phyloP scores from a whole-genome alignment of 139 green algal genomes.

The Tetradesmus obliquus region DNA sequence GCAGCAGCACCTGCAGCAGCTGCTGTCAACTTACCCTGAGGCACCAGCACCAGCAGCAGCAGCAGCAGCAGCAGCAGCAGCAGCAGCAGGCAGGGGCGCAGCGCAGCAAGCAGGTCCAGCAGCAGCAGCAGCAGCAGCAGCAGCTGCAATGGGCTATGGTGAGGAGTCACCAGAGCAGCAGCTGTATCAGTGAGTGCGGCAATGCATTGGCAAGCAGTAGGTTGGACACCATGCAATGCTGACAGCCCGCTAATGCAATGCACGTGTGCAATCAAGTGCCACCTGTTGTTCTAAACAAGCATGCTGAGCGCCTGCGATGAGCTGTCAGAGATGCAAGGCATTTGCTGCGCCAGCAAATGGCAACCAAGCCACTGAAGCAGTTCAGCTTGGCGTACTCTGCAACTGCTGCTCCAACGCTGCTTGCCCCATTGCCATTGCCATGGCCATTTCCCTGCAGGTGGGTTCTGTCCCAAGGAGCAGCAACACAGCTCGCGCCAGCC shows the following conservation, averaged over 20 bases:
- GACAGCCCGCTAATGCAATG: no score
- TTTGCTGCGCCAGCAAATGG: no score
- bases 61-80: conserved; percentile 27
- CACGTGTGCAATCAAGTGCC: no score
- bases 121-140: background rate
- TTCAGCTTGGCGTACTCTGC: no score
- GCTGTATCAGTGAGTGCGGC: conserved; percentile 31
- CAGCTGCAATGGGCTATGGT: background rate
- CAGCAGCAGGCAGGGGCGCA: background rate
- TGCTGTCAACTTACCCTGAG: background rate
- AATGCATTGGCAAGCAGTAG: background rate
- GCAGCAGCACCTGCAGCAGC: conserved; percentile 13
- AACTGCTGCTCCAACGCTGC: no score
- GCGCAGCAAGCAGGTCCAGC: no score
- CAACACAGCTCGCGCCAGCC: background rate
- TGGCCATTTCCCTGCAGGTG: background rate
- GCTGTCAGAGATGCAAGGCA: no score
- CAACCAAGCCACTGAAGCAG: no score
- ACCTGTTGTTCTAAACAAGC: no score
- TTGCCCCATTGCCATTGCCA: no score
- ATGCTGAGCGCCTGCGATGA: no score
- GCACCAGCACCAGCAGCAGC: conserved; percentile 12
- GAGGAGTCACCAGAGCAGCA: conserved; percentile 38
- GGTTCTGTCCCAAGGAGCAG: background rate
- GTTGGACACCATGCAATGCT: no score